These are phyloP conservation scores for Clathrospora elynae DNA, from an alignment of 2,329 filamentous ascomycete genomes.

Conservation along the genomic window DNA sequence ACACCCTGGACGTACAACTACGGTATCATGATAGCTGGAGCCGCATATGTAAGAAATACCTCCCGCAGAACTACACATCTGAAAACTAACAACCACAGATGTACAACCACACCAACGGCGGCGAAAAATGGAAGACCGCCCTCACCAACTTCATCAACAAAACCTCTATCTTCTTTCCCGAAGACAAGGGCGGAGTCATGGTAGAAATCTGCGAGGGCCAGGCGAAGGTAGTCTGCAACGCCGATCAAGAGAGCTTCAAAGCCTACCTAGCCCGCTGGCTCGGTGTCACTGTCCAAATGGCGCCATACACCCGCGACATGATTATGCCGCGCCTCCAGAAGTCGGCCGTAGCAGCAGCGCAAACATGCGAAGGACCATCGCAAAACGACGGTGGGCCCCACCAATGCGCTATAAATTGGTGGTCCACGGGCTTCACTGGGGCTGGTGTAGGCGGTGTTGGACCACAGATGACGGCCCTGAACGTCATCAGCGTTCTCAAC, in stretches of 20 bases:
- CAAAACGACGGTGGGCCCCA: constrained; percentile 41
- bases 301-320: constrained; percentile 58
- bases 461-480: constrained; percentile 63
- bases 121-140: constrained; percentile 36
- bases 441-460: constrained; percentile 59
- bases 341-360: constrained; percentile 61
- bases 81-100: constrained; percentile 34
- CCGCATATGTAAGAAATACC: constrained; percentile 34
- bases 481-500: constrained; percentile 55
- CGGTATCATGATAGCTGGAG: constrained; percentile 43
- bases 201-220: constrained; percentile 54
- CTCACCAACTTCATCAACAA: constrained; percentile 42
- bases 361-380: constrained; percentile 57
- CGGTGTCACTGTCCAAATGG: constrained; percentile 62
- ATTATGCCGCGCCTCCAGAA: constrained; percentile 60
- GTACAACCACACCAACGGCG: constrained; percentile 50
- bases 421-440: constrained; percentile 51
- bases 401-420: constrained; percentile 53
- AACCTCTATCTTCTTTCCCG: constrained; percentile 47
- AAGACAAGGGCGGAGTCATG: constrained; percentile 47
- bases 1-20: constrained; percentile 49
- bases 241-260: constrained; percentile 53
- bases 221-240: constrained; percentile 48
- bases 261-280: constrained; percentile 56
- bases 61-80: not conserved